Evolutionary conservation across 2,329 filamentous ascomycete species (phyloP).

Genomic region (Raffaelea albimanens): DNA sequence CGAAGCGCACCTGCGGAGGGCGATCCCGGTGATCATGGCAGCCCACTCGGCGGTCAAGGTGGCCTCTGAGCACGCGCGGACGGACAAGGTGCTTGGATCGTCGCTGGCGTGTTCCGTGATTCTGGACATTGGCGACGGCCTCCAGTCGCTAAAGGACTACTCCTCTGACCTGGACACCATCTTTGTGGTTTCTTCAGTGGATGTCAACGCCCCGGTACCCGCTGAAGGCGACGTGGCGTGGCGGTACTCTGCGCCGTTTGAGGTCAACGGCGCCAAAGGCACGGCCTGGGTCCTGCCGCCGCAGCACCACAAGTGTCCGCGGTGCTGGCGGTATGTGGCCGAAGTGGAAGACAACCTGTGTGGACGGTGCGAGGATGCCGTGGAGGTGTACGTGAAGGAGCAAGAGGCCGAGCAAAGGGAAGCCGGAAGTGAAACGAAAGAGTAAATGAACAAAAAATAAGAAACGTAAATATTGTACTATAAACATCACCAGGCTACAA

Average conservation of each 20-base stretch:
- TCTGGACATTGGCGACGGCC: constrained; percentile 30
- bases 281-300: constrained; percentile 39
- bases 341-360: constrained; percentile 59
- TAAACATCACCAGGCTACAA: no score
- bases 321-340: constrained; percentile 86
- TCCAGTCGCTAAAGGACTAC: constrained; percentile 25
- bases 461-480: no score
- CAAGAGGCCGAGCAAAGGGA: not conserved
- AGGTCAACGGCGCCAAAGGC: constrained; percentile 26
- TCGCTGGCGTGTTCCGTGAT: constrained; percentile 69
- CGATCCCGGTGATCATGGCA: constrained; percentile 38
- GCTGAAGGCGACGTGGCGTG: constrained; percentile 25
- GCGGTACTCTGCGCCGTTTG: constrained; percentile 33
- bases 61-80: constrained; percentile 64
- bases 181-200: constrained; percentile 60
- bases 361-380: constrained; percentile 59
- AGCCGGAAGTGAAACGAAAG: no score
- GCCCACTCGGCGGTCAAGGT: constrained; percentile 61
- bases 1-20: constrained; percentile 28
- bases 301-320: constrained; percentile 59
- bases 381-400: constrained; percentile 24
- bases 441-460: no score
- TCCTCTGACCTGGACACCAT: constrained; percentile 48
- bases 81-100: constrained; percentile 64
- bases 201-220: constrained; percentile 22